These are phyloP conservation scores for Golubevia pallescens DNA, from an alignment of 1,284 basidiomycete species.

Conservation along the genomic window DNA sequence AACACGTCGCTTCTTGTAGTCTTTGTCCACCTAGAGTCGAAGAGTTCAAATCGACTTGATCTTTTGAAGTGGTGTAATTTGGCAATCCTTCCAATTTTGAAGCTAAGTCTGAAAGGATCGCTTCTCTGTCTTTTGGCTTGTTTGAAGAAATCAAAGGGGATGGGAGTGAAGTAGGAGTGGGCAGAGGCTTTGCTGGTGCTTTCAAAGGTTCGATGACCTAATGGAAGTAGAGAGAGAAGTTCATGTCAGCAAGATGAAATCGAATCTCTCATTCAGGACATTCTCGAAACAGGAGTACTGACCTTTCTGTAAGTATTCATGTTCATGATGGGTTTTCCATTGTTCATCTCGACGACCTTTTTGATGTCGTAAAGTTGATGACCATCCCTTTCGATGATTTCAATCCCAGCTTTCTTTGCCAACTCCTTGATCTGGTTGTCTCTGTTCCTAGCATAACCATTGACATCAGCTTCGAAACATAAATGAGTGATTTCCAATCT, in stretches of 20 bases:
- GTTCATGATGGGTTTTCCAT: slow-evolving; percentile 38
- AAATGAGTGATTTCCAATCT: slow-evolving; percentile 68
- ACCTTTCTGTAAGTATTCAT: slow-evolving; percentile 38
- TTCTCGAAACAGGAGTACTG: no score
- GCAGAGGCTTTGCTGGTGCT: no score
- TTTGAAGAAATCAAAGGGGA: not conserved
- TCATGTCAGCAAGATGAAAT: no score
- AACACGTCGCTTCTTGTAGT: slow-evolving; percentile 29
- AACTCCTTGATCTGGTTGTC: slow-evolving; percentile 23
- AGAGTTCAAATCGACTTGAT: slow-evolving; percentile 36
- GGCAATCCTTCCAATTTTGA: slow-evolving; percentile 31
- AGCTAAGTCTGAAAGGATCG: slow-evolving; percentile 23
- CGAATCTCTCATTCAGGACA: no score
- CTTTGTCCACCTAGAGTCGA: slow-evolving; percentile 35
- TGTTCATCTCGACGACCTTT: slow-evolving; percentile 34
- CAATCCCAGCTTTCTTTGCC: slow-evolving; percentile 30
- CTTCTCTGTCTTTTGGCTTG: slow-evolving; percentile 15
- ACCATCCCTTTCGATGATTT: slow-evolving; percentile 33
- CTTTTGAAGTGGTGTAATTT: slow-evolving; percentile 23
- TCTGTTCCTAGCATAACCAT: slow-evolving; percentile 27
- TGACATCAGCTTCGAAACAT: slow-evolving; percentile 59
- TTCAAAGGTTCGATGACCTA: no score
- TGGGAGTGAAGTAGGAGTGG: no score
- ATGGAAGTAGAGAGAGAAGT: no score
- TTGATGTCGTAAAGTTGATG: slow-evolving; percentile 40